Conservation (phyloP, 257 asterid species). For the Solanum corneliomulleri region DNA sequence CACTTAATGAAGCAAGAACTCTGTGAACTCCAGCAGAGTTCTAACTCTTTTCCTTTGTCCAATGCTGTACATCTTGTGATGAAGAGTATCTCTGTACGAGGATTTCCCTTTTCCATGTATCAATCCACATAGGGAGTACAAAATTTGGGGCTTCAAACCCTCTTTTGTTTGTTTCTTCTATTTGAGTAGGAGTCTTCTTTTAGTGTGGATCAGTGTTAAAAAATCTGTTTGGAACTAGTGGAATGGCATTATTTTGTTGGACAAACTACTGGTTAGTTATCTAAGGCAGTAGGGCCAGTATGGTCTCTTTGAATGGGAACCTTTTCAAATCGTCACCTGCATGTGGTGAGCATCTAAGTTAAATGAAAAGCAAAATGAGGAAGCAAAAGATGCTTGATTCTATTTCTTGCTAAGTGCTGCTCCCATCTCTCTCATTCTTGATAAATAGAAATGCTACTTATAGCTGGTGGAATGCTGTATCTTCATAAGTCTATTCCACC, state of each 20-base stretch:
- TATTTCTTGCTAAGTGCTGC: background rate
- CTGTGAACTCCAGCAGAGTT: background rate
- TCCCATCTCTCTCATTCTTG: background rate
- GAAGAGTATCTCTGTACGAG: background rate
- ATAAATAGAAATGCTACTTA: background rate
- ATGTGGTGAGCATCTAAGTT: background rate
- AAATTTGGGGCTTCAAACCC: background rate
- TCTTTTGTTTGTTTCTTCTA: background rate
- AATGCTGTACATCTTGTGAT: background rate
- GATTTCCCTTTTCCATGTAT: background rate
- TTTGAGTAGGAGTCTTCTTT: background rate
- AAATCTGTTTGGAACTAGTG: background rate
- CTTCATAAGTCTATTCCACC: background rate
- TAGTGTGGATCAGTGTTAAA: background rate
- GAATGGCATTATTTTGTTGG: background rate
- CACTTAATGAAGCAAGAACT: background rate
- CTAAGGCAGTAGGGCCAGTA: background rate
- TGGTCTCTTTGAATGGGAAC: background rate
- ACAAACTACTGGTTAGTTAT: background rate
- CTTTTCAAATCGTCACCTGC: background rate
- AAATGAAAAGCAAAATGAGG: background rate
- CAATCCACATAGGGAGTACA: background rate
- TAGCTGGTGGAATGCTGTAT: background rate
- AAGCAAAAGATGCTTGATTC: background rate
- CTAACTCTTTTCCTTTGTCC: background rate